Evolutionary conservation across 2,329 filamentous ascomycete genomes (phyloP).

Genomic region (Alternaria sp.): DNA sequence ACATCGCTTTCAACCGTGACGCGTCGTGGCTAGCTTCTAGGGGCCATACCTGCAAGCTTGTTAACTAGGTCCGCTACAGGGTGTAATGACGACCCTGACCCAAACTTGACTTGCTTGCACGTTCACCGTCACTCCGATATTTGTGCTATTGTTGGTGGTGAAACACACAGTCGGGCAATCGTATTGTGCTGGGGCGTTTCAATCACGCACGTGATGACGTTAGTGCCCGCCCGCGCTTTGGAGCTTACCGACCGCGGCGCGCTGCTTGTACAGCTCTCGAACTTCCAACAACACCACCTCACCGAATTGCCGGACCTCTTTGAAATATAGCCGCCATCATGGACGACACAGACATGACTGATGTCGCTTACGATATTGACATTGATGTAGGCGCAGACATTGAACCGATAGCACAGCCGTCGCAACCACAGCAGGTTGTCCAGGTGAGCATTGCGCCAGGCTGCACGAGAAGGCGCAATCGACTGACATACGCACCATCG

Average conservation of each 20-base stretch:
- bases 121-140: background rate
- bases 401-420: conserved; percentile 21
- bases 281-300: conserved; percentile 19
- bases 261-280: conserved; percentile 1
- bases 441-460: conserved; percentile 15
- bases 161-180: background rate
- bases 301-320: conserved; percentile 12
- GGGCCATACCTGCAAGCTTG: background rate
- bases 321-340: conserved; percentile 19
- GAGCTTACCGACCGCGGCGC: conserved; percentile 13
- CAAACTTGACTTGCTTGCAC: background rate
- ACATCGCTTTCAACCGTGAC: background rate
- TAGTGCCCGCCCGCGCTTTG: conserved; percentile 15
- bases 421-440: conserved; percentile 29
- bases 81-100: background rate
- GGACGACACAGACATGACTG: conserved; percentile 45
- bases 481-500: conserved; percentile 8
- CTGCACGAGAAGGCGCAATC: conserved; percentile 5
- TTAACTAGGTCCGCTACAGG: background rate
- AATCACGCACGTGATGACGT: conserved; percentile 17
- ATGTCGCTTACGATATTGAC: conserved; percentile 47
- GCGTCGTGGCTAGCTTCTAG: background rate
- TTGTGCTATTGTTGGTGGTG: background rate
- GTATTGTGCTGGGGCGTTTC: background rate
- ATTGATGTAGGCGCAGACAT: conserved; percentile 37